These are phyloP conservation scores for Candida dubliniensis DNA, from an alignment of 1,139 yeast genomes.

Conservation along the genomic window DNA sequence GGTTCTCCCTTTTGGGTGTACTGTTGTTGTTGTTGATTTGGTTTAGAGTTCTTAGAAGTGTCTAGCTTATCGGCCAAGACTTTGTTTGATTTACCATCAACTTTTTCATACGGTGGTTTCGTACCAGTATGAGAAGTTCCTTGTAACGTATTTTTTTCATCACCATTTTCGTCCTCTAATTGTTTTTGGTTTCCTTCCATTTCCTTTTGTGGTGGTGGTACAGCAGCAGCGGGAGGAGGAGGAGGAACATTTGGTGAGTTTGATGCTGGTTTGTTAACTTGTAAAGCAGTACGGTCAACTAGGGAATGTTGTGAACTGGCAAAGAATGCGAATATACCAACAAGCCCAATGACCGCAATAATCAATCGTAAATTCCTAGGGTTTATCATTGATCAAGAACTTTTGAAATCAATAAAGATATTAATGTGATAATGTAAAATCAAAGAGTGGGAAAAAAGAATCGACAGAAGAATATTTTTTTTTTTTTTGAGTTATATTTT, in stretches of 20 bases:
- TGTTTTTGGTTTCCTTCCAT: conserved; percentile 6
- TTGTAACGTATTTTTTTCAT: conserved; percentile 31
- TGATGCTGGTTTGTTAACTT: conserved; percentile 25
- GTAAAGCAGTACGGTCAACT: conserved; percentile 20
- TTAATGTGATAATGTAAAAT: background rate
- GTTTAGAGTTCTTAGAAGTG: background rate
- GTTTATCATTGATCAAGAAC: conserved; percentile 29
- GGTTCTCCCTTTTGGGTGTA: background rate
- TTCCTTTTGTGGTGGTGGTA: background rate
- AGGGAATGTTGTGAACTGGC: conserved; percentile 34
- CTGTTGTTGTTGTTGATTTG: background rate
- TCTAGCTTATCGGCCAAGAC: conserved; percentile 26
- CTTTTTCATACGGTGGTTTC: conserved; percentile 34
- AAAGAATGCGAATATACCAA: conserved; percentile 38
- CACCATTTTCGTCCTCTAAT: conserved; percentile 19
- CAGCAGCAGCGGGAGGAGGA: conserved; percentile 1
- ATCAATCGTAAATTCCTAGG: conserved; percentile 40
- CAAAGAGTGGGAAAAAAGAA: background rate
- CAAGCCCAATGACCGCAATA: conserved; percentile 34
- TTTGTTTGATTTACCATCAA: conserved; percentile 14
- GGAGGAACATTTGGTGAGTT: conserved; percentile 13
- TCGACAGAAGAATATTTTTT: background rate
- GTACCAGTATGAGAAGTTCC: conserved; percentile 35
- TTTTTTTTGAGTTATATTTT: conserved; percentile 1
- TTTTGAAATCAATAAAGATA: background rate